phyloP scores from a whole-genome alignment of 2,329 filamentous ascomycete species.

The Sclerotiophoma versabilis region DNA sequence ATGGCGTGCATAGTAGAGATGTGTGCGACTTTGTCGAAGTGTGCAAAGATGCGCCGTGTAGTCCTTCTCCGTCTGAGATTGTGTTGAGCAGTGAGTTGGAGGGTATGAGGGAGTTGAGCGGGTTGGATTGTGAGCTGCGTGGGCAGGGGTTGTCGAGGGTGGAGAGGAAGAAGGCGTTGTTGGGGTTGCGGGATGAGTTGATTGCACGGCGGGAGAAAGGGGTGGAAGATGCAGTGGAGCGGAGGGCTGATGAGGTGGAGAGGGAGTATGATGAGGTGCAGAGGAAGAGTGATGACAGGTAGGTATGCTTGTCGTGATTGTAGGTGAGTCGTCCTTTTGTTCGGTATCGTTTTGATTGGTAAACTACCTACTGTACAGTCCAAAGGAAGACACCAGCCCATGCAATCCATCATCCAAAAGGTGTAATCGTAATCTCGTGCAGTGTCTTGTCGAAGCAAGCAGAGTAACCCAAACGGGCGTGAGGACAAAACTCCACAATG shows the following conservation, averaged over 20 bases:
- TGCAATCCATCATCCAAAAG: background rate
- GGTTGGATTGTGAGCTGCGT: background rate
- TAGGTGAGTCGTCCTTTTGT: background rate
- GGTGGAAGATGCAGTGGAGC: background rate
- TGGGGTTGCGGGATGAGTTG: background rate
- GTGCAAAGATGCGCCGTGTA: background rate
- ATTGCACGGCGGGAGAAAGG: background rate
- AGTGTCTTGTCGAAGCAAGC: background rate
- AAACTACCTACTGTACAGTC: constrained; percentile 10
- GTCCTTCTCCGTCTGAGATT: constrained; percentile 8
- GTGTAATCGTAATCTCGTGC: constrained; percentile 1
- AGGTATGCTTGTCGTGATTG: background rate
- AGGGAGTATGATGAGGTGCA: background rate
- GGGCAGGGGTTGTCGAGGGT: background rate
- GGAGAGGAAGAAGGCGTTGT: constrained; percentile 3
- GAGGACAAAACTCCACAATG: constrained; percentile 1
- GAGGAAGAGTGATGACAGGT: background rate
- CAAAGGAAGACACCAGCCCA: constrained; percentile 3
- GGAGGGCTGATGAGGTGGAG: background rate
- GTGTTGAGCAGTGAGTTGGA: background rate
- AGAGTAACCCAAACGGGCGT: background rate
- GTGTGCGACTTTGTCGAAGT: background rate
- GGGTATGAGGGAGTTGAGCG: background rate
- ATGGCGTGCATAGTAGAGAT: background rate
- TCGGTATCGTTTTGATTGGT: background rate